Base-by-base conservation (phyloP, 139 green algal genomes). In the Micractinium sp. region DNA sequence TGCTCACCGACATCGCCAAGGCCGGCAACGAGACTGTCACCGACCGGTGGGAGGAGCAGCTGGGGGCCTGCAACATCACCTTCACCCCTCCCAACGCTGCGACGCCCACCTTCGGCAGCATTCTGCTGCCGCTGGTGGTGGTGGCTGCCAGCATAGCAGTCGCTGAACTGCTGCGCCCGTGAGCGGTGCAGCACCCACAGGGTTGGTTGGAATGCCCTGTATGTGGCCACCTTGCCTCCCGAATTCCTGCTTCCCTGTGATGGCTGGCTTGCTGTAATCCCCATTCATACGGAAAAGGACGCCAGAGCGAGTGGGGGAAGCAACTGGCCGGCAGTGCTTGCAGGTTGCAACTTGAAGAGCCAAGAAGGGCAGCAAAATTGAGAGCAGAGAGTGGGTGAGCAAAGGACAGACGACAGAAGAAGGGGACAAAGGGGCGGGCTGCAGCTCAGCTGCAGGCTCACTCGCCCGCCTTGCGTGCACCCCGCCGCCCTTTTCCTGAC, bases 11-110 rank as follows among this genome's bases (percentile, higher is more conserved):
- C 74, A 47, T 80, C 7, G 74, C 74, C 33, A 53, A 80, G 74
- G 33, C 33, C 16, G 74, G 74, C 74, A 38, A 80, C 74, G n/a
- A 80, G 74, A 80, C 35, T 18, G 33, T 38, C 33, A 80, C 74
- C 16, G 74, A 47, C 33, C 74, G 74, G n/a, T 47, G 33, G 33
- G 74, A 80, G 33, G 74, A 33, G 20, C 63, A 71, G 35, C 74
- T 80, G 74, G 39, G n/a, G 12, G 74, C 74, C 74, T 80, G 74
- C 33, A 80, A 80, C 74, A 80, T 80, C 74, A 53, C 74, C 4
- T 80, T 41, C 74, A 80, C 74, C 16, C 74, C 74, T 18, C 23
- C 74, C 74, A 80, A 80, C 35, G 74, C n/a, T 27, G 22, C 63
- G 14, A 5, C 14, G 2, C 12, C 63, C 63, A 27, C 9, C 63